These are phyloP conservation scores for Rhodotorula sp. DNA, from an alignment of 1,284 basidiomycete genomes.

Conservation along the genomic window DNA sequence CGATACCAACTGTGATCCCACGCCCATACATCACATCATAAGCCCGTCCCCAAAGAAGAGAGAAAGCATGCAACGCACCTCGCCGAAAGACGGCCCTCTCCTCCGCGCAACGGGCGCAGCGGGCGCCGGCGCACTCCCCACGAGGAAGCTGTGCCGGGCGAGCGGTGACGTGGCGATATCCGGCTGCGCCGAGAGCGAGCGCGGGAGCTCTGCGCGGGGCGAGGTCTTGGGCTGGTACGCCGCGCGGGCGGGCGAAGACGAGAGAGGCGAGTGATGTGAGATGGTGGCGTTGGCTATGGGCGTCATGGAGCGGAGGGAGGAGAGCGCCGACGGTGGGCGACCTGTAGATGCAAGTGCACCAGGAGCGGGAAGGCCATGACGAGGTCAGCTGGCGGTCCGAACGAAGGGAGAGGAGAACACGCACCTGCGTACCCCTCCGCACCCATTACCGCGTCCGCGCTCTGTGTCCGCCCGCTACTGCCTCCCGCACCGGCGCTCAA, in stretches of 20 bases:
- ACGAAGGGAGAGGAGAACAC: background rate
- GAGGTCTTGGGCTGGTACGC: constrained; percentile 1
- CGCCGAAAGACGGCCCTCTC: constrained; percentile 8
- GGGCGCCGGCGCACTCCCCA: constrained; percentile 8
- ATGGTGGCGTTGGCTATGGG: constrained; percentile 1
- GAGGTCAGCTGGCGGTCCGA: background rate
- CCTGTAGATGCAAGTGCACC: too few species aligned
- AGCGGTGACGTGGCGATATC: background rate
- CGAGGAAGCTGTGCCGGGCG: background rate
- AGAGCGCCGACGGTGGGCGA: constrained; percentile 19
- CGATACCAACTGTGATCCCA: background rate
- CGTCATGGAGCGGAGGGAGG: constrained; percentile 23
- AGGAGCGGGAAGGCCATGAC: too few species aligned
- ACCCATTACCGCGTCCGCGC: constrained; percentile 2
- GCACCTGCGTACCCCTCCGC: background rate
- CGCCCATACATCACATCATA: too few species aligned
- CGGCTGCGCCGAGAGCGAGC: background rate
- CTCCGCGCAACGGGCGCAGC: background rate
- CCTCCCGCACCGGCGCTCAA: background rate
- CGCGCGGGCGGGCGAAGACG: background rate
- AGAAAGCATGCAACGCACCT: constrained; percentile 1
- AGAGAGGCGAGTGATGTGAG: background rate
- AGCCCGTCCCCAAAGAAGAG: background rate
- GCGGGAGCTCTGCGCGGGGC: background rate
- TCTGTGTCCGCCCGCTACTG: background rate